Conservation (phyloP, 768 basidiomycete species). For the Xanthoconium stramineum region DNA sequence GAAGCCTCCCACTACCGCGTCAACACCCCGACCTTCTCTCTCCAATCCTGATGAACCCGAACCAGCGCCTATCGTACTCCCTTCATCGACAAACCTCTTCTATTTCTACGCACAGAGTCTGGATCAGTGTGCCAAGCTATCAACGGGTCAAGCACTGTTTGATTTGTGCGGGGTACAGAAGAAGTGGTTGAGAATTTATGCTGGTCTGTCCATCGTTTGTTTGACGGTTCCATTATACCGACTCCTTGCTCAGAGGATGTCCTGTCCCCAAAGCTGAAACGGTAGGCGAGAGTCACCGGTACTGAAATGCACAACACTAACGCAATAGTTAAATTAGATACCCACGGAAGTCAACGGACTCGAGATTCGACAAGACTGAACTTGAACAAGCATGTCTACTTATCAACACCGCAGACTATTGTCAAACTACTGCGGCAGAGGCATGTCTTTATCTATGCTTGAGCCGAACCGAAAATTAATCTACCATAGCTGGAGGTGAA, state of each 20-base stretch:
- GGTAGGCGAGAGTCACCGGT: slow-evolving; percentile 39
- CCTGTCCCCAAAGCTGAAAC: slow-evolving; percentile 67
- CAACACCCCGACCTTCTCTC: slow-evolving; percentile 36
- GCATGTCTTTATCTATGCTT: slow-evolving; percentile 35
- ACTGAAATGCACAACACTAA: background rate
- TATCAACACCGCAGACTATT: slow-evolving; percentile 98
- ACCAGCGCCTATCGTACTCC: slow-evolving; percentile 66
- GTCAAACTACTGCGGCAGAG: slow-evolving; percentile 86
- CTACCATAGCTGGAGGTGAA: slow-evolving; percentile 80
- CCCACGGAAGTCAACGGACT: slow-evolving; percentile 71
- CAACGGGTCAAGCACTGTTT: slow-evolving; percentile 77
- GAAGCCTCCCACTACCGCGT: slow-evolving; percentile 23
- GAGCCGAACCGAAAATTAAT: background rate
- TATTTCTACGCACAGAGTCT: slow-evolving; percentile 95
- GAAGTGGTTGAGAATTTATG: slow-evolving; percentile 94
- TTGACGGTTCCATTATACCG: background rate
- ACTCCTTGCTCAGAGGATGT: slow-evolving; percentile 71
- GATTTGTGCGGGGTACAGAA: slow-evolving; percentile 80
- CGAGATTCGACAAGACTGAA: slow-evolving; percentile 70
- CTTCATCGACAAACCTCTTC: slow-evolving; percentile 94
- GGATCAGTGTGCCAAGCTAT: slow-evolving; percentile 90
- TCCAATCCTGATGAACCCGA: slow-evolving; percentile 42
- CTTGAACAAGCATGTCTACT: slow-evolving; percentile 82
- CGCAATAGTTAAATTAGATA: slow-evolving; percentile 30
- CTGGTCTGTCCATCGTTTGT: slow-evolving; percentile 49